A percentile compares a stretch with the other conserved stretches of the same genome.
phyloP scores from a whole-genome alignment of 305 asterid genomes.

The Petunia hybrid region DNA sequence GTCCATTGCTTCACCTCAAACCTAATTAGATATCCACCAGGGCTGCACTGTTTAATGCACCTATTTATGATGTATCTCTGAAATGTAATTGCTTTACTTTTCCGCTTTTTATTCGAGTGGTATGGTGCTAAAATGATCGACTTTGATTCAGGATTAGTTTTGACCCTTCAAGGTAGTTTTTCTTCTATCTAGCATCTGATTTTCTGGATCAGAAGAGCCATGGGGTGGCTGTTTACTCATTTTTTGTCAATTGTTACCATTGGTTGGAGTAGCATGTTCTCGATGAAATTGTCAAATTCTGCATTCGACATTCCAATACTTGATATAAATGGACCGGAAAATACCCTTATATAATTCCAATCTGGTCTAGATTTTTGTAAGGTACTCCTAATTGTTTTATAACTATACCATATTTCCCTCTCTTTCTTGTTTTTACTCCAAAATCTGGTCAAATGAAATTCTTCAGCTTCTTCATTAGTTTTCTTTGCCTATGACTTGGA shows the following conservation, averaged over 20 bases:
- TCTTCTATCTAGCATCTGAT: neutral
- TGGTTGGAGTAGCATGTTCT: neutral
- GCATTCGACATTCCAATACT: neutral
- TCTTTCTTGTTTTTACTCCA: constrained; percentile 3
- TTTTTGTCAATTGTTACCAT: neutral
- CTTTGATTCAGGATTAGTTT: neutral
- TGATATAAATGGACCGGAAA: neutral
- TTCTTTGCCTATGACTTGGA: neutral
- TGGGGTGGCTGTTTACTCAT: neutral
- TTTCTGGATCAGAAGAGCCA: neutral
- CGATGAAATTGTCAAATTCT: neutral
- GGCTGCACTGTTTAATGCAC: constrained; percentile 18
- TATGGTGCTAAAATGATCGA: constrained; percentile 5
- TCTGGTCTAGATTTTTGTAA: constrained; percentile 16
- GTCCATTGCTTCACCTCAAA: constrained; percentile 7
- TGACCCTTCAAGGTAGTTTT: neutral
- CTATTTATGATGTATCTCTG: constrained; percentile 5
- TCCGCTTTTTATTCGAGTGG: constrained; percentile 7
- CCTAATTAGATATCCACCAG: neutral
- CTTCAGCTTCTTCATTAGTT: neutral
- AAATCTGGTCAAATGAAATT: neutral
- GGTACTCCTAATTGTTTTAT: constrained; percentile 6
- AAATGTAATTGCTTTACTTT: neutral
- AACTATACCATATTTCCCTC: neutral
- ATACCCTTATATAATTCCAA: neutral